These are phyloP conservation scores for Ensete ventricosum DNA, from an alignment of 176 grass and related monocot species.

Conservation along the genomic window DNA sequence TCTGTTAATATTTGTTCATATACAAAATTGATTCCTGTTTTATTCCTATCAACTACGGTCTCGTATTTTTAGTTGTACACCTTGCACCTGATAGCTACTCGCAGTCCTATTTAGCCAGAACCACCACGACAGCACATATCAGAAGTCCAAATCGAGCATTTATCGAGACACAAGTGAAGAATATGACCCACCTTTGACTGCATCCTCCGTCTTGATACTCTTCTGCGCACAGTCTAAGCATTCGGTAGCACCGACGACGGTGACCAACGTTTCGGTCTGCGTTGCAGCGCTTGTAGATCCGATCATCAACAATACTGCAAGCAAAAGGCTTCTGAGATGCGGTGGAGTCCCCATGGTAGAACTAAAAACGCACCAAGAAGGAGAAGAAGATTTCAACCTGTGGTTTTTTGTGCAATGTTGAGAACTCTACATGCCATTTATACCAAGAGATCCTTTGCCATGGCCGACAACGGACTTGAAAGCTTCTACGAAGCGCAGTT, in stretches of 20 bases:
- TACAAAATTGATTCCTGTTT: no score
- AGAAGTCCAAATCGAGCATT: neutral
- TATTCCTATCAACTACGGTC: no score
- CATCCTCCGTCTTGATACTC: neutral
- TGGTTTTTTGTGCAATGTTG: neutral
- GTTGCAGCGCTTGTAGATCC: neutral
- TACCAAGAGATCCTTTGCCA: neutral
- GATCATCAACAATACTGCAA: neutral
- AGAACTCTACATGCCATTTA: neutral
- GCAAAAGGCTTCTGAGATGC: neutral
- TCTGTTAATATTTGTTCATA: no score
- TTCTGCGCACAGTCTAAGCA: neutral
- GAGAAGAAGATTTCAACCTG: neutral
- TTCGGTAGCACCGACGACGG: neutral
- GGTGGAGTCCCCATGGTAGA: conserved; percentile 2
- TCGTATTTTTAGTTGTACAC: conserved; percentile 34
- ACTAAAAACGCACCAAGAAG: neutral
- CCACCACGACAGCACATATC: neutral
- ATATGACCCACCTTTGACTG: neutral
- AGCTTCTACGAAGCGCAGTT: no score
- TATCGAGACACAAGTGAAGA: neutral
- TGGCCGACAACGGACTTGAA: neutral
- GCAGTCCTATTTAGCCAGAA: conserved; percentile 26
- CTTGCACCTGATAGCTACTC: conserved; percentile 45
- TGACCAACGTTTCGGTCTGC: neutral